These are phyloP conservation scores for Andrographis paniculata DNA, from an alignment of 305 asterid genomes.

Conservation along the genomic window DNA sequence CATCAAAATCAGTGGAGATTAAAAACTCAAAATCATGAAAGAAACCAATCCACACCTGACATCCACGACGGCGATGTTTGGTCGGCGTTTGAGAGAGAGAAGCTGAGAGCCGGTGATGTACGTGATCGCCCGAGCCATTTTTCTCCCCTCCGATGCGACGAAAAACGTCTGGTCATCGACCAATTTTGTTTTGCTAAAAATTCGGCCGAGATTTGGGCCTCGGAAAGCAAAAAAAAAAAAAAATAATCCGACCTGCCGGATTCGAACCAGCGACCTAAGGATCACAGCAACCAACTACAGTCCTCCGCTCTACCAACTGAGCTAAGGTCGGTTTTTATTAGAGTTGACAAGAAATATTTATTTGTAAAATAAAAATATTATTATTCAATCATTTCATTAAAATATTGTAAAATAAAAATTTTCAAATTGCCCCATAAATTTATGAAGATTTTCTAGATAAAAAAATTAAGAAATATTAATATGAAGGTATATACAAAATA, in stretches of 20 bases:
- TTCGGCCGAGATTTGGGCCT: neutral
- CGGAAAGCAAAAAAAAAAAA: neutral
- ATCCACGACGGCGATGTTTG: conserved; percentile 69
- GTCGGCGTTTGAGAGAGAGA: conserved; percentile 46
- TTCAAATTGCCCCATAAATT: too few species aligned
- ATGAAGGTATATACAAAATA: too few species aligned
- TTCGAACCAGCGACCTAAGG: conserved; percentile 98
- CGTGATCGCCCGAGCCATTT: conserved; percentile 56
- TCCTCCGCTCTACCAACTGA: conserved; percentile 99
- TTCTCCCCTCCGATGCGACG: neutral
- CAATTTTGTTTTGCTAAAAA: neutral
- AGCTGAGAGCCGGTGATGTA: conserved; percentile 75
- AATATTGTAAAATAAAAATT: too few species aligned
- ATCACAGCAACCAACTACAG: conserved; percentile 51
- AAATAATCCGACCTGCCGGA: conserved; percentile 78
- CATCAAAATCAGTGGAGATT: neutral
- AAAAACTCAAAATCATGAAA: too few species aligned
- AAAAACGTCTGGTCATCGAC: neutral
- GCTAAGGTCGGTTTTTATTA: conserved; percentile 75
- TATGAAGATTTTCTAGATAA: too few species aligned
- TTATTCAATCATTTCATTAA: too few species aligned
- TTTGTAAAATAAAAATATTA: too few species aligned
- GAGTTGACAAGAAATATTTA: too few species aligned
- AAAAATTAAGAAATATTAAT: too few species aligned
- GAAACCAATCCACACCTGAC: conserved; percentile 43